Evolutionary conservation across 352 stramenopile genomes (phyloP).

Genomic region (Pythium sp.): DNA sequence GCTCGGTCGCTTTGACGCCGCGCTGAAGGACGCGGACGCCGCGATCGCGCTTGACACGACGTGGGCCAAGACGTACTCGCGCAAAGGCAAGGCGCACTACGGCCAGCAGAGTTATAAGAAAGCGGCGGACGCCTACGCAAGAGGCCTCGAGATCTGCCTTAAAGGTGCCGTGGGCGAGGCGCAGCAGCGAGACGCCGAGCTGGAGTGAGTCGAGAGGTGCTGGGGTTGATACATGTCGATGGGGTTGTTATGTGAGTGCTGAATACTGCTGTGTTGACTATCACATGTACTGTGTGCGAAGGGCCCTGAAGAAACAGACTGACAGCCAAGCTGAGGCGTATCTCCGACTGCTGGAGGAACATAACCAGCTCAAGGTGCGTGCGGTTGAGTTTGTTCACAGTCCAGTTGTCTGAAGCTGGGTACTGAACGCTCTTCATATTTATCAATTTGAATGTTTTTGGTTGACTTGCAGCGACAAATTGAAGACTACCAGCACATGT

Average conservation of each 20-base stretch:
- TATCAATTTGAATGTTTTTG: neutral
- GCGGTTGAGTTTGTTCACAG: neutral
- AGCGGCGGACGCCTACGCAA: conserved; percentile 70
- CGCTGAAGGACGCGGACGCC: conserved; percentile 51
- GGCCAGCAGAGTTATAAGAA: conserved; percentile 57
- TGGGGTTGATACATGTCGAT: neutral
- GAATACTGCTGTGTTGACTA: neutral
- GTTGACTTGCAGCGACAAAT: conserved; percentile 43
- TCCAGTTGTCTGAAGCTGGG: neutral
- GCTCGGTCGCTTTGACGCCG: conserved; percentile 46
- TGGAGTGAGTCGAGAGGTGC: conserved; percentile 41
- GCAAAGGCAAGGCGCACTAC: conserved; percentile 81
- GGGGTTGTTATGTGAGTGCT: neutral
- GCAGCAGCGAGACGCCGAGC: conserved; percentile 65
- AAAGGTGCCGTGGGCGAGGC: conserved; percentile 64
- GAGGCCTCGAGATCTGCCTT: conserved; percentile 68
- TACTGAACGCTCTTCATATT: neutral
- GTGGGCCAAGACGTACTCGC: conserved; percentile 74
- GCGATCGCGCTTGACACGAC: conserved; percentile 62
- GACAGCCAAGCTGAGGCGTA: conserved; percentile 70
- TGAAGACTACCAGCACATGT: conserved; percentile 79
- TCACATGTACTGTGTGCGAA: conserved; percentile 14
- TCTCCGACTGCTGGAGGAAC: conserved; percentile 72
- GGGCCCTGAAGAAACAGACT: conserved; percentile 65
- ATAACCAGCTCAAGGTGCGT: conserved; percentile 64